Evolutionary conservation across 441 rosid genomes (phyloP), one percentile per base, ranked within the genome.

Genomic region (Aleurites moluccanus): DNA sequence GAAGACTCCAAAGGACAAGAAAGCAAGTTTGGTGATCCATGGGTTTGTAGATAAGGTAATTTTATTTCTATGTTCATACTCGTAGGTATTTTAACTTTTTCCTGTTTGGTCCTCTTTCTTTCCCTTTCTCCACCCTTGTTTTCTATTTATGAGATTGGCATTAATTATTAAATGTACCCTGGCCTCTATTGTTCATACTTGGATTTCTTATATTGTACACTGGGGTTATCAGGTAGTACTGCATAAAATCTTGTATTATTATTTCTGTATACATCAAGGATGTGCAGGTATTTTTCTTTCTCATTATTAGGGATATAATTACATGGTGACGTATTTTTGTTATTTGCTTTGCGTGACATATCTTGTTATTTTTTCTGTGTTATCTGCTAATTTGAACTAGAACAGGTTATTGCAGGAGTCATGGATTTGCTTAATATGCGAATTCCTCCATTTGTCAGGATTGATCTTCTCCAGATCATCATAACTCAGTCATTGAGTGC

Each of bases 1-100:
- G 98, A 91, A 90, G 93, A 95, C 98, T 72, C 98, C 99, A 1
- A 95, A 95, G 86, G 99, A 95, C 90, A 90, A 90, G 86, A 91
- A 93, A 70, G 98, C 99, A 71, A 84, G 86, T 78, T 78, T 95
- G 85, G 95, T 95, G 80, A 93, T 95, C 82, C 97, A 85, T 63
- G 99, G 99, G 16, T 72, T 93, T 75, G 97, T 87, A 73, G 99
- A 95, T 78, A 93, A 89, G 96, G 99, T 95, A 87, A 42, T 68
- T 23, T 10, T 21, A 3, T 61, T 77, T 78, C 45, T 57, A 11
- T 25, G 30, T 50, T 64, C 59, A 52, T 33, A 67, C 23, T 28
- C 28, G 13, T 16, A 33, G 44, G 56, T 74, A 72, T 49, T 20
- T 71, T 70, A 33, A 6, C 59, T 21, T 71, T 30, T 27, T 49